Base-by-base conservation (phyloP, 176 grass and related monocot genomes). In the Aegilops longissima region DNA sequence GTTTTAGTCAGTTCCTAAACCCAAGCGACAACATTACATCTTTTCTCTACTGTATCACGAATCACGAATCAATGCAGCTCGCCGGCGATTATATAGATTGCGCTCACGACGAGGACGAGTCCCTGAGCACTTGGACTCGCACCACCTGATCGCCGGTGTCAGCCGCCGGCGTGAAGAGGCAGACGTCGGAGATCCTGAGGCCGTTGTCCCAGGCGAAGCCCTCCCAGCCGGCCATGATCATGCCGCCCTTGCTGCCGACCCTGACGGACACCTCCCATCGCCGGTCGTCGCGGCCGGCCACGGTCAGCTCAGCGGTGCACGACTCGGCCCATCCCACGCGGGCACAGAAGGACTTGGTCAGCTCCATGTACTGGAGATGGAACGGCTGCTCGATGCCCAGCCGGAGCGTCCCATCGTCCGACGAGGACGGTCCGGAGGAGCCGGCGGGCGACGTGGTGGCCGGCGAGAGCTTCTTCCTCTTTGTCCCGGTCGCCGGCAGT, bases 241-340 rank as follows among this genome's bases (percentile, higher is more conserved):
- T 83, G 86, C 79, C 86, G 33, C 72, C 80, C 79, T 77, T 82
- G 45, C 12, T 45, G 23, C 79, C 56, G 23, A 88, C 72, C 86
- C 67, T 88, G 11, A 88, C 71, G 16, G 31, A 79, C 77, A 84
- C 81, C 49, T 2, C 4, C 81, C 49, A 83, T 1, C 68, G 73
- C 30, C 66, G 74, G 33, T 8, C 29, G 8, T 3, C 21, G 33
- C n/a, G 35, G 49, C 29, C 42, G 5, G n/a, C 45, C 5, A 39
- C 63, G 56, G 9, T 21, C 2, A 81, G 85, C 68, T 68, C 70
- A 0, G 51, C 86, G 30, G 35, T 29, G 70, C 70, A 33, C 70
- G 70, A 87, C 71, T 80, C 38, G 33, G 86, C 67, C 86, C 86
- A 87, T 24, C 86, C 79, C 33, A 82, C 14, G 45, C 24, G 23